Percentiles rank a stretch among this genome's conserved stretches.
These are phyloP conservation scores for Fonsecaea pedrosoi DNA, from an alignment of 2,329 filamentous ascomycete genomes.

Conservation along the genomic window DNA sequence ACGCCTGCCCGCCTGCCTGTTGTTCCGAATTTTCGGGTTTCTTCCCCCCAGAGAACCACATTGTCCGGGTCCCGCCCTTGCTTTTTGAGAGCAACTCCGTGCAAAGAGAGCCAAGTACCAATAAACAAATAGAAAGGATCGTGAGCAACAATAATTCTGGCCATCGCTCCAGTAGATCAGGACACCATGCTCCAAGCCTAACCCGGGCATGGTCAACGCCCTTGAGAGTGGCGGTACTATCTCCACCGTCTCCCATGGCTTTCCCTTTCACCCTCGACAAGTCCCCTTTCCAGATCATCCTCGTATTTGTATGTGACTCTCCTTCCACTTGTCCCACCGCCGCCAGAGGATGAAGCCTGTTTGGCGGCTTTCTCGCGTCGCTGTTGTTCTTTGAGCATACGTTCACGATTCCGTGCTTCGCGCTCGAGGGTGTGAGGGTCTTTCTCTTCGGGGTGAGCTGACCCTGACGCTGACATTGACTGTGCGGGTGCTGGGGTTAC, in stretches of 20 bases:
- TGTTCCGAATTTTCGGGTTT: too few species aligned
- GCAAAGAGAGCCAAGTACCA: not conserved
- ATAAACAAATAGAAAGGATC: not conserved
- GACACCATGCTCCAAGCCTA: not conserved
- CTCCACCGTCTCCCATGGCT: conserved; percentile 32
- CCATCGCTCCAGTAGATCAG: not conserved
- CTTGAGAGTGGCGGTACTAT: conserved; percentile 18
- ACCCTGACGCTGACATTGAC: not conserved
- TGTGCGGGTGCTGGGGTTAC: conserved; percentile 23
- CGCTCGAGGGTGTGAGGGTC: conserved; percentile 78
- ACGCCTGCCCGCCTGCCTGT: too few species aligned
- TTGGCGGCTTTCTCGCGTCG: conserved; percentile 62
- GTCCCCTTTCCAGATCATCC: conserved; percentile 51
- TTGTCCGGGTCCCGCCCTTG: too few species aligned
- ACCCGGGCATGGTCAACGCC: not conserved
- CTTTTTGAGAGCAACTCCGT: not conserved
- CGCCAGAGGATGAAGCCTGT: conserved; percentile 42
- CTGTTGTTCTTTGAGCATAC: conserved; percentile 70
- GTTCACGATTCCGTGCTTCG: conserved; percentile 68
- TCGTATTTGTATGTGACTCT: conserved; percentile 58
- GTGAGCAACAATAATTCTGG: not conserved
- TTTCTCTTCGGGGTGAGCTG: conserved; percentile 28
- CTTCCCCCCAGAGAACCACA: too few species aligned
- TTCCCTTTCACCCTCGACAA: conserved; percentile 49
- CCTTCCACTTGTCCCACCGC: conserved; percentile 15